Conservation (phyloP, 2,329 filamentous ascomycete genomes). For the Bimuria novae-zelandiae region DNA sequence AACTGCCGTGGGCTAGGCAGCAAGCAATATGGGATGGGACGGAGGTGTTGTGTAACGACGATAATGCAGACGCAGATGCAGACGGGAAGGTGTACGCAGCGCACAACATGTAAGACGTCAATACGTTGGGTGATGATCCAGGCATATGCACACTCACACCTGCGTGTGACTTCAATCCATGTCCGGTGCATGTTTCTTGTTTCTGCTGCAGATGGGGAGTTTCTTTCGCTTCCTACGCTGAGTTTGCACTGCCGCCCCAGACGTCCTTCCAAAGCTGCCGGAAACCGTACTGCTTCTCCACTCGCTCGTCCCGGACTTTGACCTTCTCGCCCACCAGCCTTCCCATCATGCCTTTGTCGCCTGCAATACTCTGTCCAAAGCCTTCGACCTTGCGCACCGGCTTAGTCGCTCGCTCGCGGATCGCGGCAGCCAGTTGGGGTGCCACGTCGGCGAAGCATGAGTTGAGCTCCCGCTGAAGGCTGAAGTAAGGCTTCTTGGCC, state of each 20-base stretch:
- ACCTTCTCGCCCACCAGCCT: constrained; percentile 60
- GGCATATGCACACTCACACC: no score
- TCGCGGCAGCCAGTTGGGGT: constrained; percentile 71
- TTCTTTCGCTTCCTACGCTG: not conserved
- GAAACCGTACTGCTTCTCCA: constrained; percentile 77
- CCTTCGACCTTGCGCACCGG: constrained; percentile 46
- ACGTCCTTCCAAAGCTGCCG: constrained; percentile 89
- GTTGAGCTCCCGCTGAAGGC: constrained; percentile 77
- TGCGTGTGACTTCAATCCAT: no score
- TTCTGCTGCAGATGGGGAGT: no score
- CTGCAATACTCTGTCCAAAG: constrained; percentile 46
- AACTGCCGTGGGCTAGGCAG: no score
- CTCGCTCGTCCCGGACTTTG: constrained; percentile 73
- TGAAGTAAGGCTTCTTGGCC: constrained; percentile 91
- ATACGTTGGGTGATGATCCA: no score
- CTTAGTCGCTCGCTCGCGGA: constrained; percentile 68
- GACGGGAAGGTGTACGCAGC: no score
- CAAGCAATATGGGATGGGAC: no score
- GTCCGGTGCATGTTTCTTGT: no score
- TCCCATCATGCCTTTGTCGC: constrained; percentile 61
- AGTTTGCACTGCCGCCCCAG: no score
- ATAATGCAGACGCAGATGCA: no score
- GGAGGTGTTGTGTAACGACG: no score
- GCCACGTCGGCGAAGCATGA: constrained; percentile 87
- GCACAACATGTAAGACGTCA: no score